Base-by-base conservation (phyloP, 495 filamentous ascomycete genomes). In the Penicillium canescens region DNA sequence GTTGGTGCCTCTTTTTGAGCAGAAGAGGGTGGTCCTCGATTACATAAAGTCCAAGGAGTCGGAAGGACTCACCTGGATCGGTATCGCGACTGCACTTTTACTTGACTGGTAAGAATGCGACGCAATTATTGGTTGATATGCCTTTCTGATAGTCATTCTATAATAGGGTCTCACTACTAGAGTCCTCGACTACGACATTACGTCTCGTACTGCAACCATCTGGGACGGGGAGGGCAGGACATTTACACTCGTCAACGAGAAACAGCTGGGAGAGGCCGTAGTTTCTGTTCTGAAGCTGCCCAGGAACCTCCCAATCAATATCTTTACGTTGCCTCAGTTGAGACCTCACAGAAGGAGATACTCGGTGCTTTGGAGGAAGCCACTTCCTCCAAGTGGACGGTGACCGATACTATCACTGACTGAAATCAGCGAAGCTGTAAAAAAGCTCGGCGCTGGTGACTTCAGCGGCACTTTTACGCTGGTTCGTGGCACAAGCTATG, bases 301-400 rank as follows among this genome's bases (percentile, higher is more conserved):
- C 51, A 56, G 1, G 59, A 65, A 44, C 80, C 77, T 6, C 63
- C 53, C 16, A 82, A 84, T 59, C 57, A 65, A 47, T 74, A 76
- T 60, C 47, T 84, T 16, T 77, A 71, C 54, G 62, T 83, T 34
- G 64, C 73, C 13, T 75, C 70, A 12, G 72, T 80, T 42, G 68
- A 56, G 24, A 65, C 69, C 6, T 70, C 68, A 2, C 82, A 83
- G 66, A 57, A 63, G 3, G 69, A 83, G 31, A 61, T 83, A 6
- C 56, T 83, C 3, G 54, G 54, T 1, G 65, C 69, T 8, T 56
- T 77, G n/a, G 75, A 83, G 62, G 65, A 71, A 14, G 61, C 58
- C 1, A 74, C 71, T 1, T 72, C 69, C 6, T 54, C 60, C 46
- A 69, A 72, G 42, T 82, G 73, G 72, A 62, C 60, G 1, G 56